Evolutionary conservation across 2,329 filamentous ascomycete species (phyloP), one percentile per base, ranked within the genome.

Genomic region (Remersonia thermophila): DNA sequence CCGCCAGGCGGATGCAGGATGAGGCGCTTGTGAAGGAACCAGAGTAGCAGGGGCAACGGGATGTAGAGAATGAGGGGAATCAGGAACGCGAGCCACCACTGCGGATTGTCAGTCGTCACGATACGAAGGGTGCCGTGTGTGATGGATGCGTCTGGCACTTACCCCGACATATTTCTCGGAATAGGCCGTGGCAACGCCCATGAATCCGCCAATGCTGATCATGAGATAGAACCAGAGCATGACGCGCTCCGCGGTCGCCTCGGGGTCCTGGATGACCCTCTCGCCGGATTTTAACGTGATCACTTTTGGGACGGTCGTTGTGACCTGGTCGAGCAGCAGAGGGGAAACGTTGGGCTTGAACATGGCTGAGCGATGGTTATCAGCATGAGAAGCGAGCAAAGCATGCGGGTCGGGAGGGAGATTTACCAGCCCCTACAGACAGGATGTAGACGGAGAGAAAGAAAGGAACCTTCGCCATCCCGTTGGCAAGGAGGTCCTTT

Each of bases 261-360:
- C 72, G 1, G 77, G 77, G 43, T 82, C 77, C n/a, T 78, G 65
- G 33, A 83, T 78, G 20, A 81, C 73, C 14, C 72, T 67, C 51
- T 80, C 73, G 13, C 78, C 78, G 3, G 58, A 69, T 29, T 51
- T 50, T 8, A 68, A 51, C 3, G 63, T 69, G 27, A 66, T 58
- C 30, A 78, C 65, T 33, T 58, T 65, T 14, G 69, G 65, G 20
- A 67, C 69, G 4, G 70, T 71, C 15, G 67, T 65, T 3, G 60
- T 66, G 49, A 78, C 69, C 49, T 83, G 77, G 45, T 83, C 78
- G 9, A 79, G 71, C 18, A 83, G 67, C 13, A 80, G 59, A 0
- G 77, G 76, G 0, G 76, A 73, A 27, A 86, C 76, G 44, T 83
- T 84, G 27, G 77, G 61, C 61, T 86, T 86, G 66, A 85, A 83